Conservation (phyloP, 257 asterid genomes). For the Eustoma russellianum region DNA sequence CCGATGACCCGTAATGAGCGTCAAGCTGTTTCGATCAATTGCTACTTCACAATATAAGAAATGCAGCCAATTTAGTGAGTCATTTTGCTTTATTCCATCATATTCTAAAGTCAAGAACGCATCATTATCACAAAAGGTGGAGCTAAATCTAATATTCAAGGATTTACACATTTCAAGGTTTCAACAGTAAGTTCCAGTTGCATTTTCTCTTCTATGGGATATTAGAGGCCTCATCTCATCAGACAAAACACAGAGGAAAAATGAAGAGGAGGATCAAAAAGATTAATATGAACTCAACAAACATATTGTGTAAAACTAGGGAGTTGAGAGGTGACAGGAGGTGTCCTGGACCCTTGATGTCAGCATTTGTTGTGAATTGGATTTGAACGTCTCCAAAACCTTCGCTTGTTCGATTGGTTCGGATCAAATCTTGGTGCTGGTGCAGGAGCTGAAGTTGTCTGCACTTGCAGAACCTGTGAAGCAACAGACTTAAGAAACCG, state of each 20-base stretch:
- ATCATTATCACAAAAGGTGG: background rate
- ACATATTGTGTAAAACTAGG: conserved; percentile 5
- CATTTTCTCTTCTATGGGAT: conserved; percentile 9
- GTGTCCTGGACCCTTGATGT: conserved; percentile 6
- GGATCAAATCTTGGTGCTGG: conserved; percentile 58
- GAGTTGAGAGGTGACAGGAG: conserved; percentile 9
- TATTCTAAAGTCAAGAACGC: no score
- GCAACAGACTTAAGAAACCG: conserved; percentile 24
- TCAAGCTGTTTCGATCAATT: no score
- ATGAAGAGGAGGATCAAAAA: background rate
- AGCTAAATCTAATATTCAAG: conserved; percentile 1
- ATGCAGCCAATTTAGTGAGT: no score
- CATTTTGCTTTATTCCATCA: no score
- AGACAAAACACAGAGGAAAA: background rate
- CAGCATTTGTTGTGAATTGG: conserved; percentile 76
- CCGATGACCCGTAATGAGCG: no score
- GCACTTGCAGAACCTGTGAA: conserved; percentile 31
- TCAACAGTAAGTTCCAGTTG: conserved; percentile 5
- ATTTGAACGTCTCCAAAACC: conserved; percentile 67
- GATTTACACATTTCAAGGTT: conserved; percentile 8
- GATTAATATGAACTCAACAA: conserved; percentile 5
- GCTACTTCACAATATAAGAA: no score
- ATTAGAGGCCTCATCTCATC: conserved; percentile 7
- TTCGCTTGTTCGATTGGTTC: conserved; percentile 51
- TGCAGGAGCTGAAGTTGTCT: conserved; percentile 42